These are phyloP conservation scores for Ascosphaera apis DNA, from an alignment of 2,329 filamentous ascomycete species.

Conservation along the genomic window DNA sequence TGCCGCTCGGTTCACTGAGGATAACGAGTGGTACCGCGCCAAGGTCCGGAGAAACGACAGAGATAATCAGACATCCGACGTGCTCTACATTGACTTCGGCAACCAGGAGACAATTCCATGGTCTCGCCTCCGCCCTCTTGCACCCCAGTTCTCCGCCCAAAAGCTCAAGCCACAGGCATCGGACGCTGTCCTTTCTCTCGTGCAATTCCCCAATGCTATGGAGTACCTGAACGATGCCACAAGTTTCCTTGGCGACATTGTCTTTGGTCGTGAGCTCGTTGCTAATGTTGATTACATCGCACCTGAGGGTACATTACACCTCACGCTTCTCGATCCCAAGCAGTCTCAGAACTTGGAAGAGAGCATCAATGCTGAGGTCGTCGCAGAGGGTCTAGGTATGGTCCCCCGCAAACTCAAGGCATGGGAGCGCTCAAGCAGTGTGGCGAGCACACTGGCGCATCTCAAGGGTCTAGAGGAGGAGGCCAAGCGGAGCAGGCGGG, in stretches of 20 bases:
- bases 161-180: slow-evolving; percentile 71
- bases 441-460: slow-evolving; percentile 45
- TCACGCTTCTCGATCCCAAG: slow-evolving; percentile 70
- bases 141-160: slow-evolving; percentile 52
- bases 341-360: slow-evolving; percentile 39
- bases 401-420: slow-evolving; percentile 76
- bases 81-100: slow-evolving; percentile 89
- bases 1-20: slow-evolving; percentile 70
- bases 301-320: slow-evolving; percentile 59
- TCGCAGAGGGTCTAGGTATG: slow-evolving; percentile 68
- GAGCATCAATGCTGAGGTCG: slow-evolving; percentile 74
- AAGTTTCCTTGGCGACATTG: slow-evolving; percentile 49
- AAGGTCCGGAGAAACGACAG: slow-evolving; percentile 83
- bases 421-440: slow-evolving; percentile 72
- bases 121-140: slow-evolving; percentile 59
- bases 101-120: slow-evolving; percentile 80
- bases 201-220: slow-evolving; percentile 60
- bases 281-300: slow-evolving; percentile 73
- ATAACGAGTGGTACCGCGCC: slow-evolving; percentile 86
- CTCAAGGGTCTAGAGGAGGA: slow-evolving; percentile 50
- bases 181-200: slow-evolving; percentile 67
- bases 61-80: slow-evolving; percentile 65
- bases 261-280: slow-evolving; percentile 55
- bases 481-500: slow-evolving; percentile 58
- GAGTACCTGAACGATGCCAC: slow-evolving; percentile 73